Conservation (phyloP, 2,329 filamentous ascomycete species). For the Knoxdaviesia proteae region DNA sequence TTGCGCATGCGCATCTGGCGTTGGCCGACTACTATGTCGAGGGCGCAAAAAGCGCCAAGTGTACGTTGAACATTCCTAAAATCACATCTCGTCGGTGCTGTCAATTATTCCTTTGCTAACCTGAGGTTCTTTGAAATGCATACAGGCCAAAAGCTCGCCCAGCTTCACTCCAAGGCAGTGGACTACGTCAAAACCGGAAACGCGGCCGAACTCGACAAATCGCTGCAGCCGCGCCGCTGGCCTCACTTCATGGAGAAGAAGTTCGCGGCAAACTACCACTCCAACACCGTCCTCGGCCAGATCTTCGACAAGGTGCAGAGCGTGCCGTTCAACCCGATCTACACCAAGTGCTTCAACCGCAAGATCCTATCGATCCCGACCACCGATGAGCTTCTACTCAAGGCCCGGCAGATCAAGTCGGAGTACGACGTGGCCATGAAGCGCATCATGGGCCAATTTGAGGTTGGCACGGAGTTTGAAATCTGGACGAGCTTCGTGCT, state of each 20-base stretch:
- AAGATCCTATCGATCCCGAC: conserved; percentile 44
- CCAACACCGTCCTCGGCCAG: conserved; percentile 51
- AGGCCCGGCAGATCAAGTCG: conserved; percentile 45
- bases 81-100: not conserved
- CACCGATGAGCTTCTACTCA: conserved; percentile 29
- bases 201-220: conserved; percentile 43
- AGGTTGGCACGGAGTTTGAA: conserved; percentile 75
- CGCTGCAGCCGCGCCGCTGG: conserved; percentile 41
- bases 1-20: conserved; percentile 67
- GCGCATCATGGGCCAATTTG: conserved; percentile 67
- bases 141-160: conserved; percentile 51
- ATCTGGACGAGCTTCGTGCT: conserved; percentile 76
- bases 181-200: conserved; percentile 86
- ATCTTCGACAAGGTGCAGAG: conserved; percentile 58
- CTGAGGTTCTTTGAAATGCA: not conserved
- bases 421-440: conserved; percentile 60
- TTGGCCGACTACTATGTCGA: conserved; percentile 41
- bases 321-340: conserved; percentile 53
- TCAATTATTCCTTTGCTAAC: conserved; percentile 1
- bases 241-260: conserved; percentile 77
- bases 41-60: conserved; percentile 48
- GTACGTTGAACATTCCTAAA: conserved; percentile 20
- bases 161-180: conserved; percentile 74
- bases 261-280: conserved; percentile 37
- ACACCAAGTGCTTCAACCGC: conserved; percentile 51